These are phyloP conservation scores for Phytophthora quininea DNA, from an alignment of 352 stramenopile genomes.

Conservation along the genomic window DNA sequence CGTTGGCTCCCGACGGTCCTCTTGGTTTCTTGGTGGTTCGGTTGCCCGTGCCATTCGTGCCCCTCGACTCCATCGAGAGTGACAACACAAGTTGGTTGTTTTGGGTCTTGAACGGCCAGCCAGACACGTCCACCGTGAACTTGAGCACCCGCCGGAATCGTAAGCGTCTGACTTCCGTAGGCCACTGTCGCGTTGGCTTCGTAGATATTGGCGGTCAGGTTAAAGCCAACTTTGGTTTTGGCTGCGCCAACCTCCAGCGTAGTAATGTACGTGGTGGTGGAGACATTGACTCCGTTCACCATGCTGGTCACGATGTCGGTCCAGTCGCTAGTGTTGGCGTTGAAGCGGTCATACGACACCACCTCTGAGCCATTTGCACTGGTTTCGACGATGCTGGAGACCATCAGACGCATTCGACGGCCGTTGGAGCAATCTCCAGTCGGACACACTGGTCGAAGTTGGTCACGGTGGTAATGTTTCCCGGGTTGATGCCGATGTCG, in stretches of 20 bases:
- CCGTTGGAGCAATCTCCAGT: constrained; percentile 68
- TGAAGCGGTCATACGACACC: constrained; percentile 29
- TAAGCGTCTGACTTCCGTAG: constrained; percentile 40
- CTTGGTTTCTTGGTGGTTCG: constrained; percentile 9
- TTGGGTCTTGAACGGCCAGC: constrained; percentile 33
- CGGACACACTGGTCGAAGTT: constrained; percentile 50
- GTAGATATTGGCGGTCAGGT: constrained; percentile 46
- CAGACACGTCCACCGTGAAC: constrained; percentile 41
- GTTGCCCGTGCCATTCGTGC: constrained; percentile 14
- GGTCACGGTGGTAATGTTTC: constrained; percentile 35
- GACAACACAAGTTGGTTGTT: constrained; percentile 37
- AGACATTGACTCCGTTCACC: constrained; percentile 24
- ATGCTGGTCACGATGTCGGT: constrained; percentile 16
- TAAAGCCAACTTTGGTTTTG: constrained; percentile 25
- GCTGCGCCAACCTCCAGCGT: constrained; percentile 14
- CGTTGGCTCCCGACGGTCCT: not conserved
- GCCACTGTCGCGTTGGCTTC: constrained; percentile 27
- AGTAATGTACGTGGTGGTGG: constrained; percentile 33
- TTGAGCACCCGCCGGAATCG: constrained; percentile 49
- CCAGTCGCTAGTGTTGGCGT: constrained; percentile 30
- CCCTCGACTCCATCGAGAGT: constrained; percentile 38
- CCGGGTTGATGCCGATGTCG: not conserved
- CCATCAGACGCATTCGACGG: constrained; percentile 93
- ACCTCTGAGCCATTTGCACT: constrained; percentile 10
- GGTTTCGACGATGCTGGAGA: constrained; percentile 41